These are phyloP conservation scores for Rubia tinctorum DNA, from an alignment of 305 asterid genomes.

Conservation along the genomic window DNA sequence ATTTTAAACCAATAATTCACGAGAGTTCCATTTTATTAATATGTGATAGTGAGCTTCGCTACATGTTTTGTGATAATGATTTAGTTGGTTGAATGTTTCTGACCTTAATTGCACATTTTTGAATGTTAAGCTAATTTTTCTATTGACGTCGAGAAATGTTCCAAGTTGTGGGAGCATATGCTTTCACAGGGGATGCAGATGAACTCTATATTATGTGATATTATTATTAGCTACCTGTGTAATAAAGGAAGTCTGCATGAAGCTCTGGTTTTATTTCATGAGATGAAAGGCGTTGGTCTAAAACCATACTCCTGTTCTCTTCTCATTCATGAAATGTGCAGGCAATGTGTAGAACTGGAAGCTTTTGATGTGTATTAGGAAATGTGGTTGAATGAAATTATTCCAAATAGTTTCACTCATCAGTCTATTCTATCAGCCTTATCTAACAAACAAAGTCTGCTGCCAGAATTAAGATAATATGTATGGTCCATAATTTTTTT, in stretches of 20 bases:
- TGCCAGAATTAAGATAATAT: too few relatives aligned
- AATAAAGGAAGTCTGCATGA: conserved; percentile 51
- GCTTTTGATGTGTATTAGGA: conserved; percentile 51
- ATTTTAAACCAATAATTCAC: too few relatives aligned
- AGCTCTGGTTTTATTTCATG: conserved; percentile 52
- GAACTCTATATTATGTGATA: conserved; percentile 37
- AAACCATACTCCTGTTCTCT: conserved; percentile 54
- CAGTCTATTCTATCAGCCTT: conserved; percentile 49
- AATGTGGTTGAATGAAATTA: conserved; percentile 40
- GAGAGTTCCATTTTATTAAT: too few relatives aligned
- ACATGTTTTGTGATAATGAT: too few relatives aligned
- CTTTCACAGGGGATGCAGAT: conserved; percentile 46
- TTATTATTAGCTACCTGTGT: conserved; percentile 55
- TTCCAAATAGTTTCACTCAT: conserved; percentile 40
- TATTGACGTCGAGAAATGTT: too few relatives aligned
- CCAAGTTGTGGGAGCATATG: conserved; percentile 56
- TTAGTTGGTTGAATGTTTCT: too few relatives aligned
- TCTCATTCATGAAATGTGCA: conserved; percentile 58
- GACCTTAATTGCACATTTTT: too few relatives aligned
- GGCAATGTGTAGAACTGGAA: conserved; percentile 46
- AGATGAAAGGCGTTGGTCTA: conserved; percentile 46
- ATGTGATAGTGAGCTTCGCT: too few relatives aligned
- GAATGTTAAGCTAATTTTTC: too few relatives aligned
- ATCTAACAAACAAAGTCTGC: too few relatives aligned
- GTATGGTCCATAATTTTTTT: too few relatives aligned